phyloP scores from a whole-genome alignment of 1,284 basidiomycete species.

The Malassezia arunalokei region DNA sequence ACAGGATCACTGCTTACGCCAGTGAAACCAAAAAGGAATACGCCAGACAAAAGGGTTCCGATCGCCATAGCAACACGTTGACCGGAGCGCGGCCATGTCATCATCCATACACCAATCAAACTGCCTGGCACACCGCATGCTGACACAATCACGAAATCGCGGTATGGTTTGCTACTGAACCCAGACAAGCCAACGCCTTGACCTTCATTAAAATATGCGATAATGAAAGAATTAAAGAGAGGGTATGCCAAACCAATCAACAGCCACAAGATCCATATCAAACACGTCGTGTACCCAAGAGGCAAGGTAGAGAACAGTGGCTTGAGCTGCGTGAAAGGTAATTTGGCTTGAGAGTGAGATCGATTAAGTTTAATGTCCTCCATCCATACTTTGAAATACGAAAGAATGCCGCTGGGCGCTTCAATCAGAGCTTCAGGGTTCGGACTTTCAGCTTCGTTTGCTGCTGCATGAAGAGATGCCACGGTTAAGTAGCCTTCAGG shows the following conservation, averaged over 20 bases:
- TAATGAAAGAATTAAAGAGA: constrained; percentile 44
- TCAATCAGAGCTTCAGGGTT: constrained; percentile 20
- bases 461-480: constrained; percentile 34
- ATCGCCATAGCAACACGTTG: constrained; percentile 41
- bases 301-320: constrained; percentile 32
- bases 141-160: constrained; percentile 43
- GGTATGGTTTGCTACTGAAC: constrained; percentile 19
- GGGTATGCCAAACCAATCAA: constrained; percentile 45
- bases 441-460: constrained; percentile 27
- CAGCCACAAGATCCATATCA: constrained; percentile 37
- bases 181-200: constrained; percentile 3
- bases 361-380: constrained; percentile 2
- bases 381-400: not conserved
- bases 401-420: not conserved
- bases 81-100: constrained; percentile 38
- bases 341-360: not conserved
- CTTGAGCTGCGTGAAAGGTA: constrained; percentile 22
- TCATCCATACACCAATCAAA: constrained; percentile 38
- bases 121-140: constrained; percentile 43
- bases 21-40: constrained; percentile 43
- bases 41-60: constrained; percentile 38
- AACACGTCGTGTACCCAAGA: constrained; percentile 32
- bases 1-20: constrained; percentile 20
- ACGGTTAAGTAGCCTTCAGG: constrained; percentile 38
- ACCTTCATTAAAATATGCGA: constrained; percentile 29